Conservation (phyloP, 2,329 filamentous ascomycete genomes). For the Sclerotinia sclerotiorum region DNA sequence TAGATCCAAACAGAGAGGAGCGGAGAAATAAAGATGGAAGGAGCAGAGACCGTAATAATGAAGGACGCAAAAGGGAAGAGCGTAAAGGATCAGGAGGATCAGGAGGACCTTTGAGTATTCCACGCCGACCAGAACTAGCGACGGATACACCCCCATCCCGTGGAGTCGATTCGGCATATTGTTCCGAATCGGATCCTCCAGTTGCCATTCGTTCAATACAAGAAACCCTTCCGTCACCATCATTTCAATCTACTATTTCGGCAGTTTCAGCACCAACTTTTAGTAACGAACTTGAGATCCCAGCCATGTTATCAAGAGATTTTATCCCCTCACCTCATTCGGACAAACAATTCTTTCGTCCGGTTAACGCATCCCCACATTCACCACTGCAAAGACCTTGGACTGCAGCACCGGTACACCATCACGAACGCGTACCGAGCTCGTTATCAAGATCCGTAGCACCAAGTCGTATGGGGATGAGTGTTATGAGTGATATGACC, state of each 20-base stretch:
- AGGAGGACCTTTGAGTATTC: constrained; percentile 7
- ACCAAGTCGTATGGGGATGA: constrained; percentile 43
- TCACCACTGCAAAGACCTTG: constrained; percentile 55
- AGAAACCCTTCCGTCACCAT: constrained; percentile 23
- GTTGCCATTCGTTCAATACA: constrained; percentile 24
- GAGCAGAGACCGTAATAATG: not conserved
- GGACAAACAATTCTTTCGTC: constrained; percentile 58
- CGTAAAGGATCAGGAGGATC: constrained; percentile 9
- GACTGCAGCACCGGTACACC: constrained; percentile 38
- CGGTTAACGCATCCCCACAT: constrained; percentile 62
- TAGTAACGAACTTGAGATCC: constrained; percentile 1
- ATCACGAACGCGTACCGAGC: constrained; percentile 29
- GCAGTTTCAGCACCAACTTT: constrained; percentile 9
- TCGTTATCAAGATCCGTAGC: constrained; percentile 34
- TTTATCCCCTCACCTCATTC: constrained; percentile 45
- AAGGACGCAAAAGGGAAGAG: not conserved
- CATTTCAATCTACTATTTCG: constrained; percentile 23
- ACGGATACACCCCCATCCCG: constrained; percentile 35
- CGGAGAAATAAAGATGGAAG: not conserved
- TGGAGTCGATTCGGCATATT: constrained; percentile 40
- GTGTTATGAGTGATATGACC: constrained; percentile 55
- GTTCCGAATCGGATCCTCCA: constrained; percentile 37
- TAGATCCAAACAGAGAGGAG: not conserved
- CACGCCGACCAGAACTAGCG: constrained; percentile 26
- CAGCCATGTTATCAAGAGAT: constrained; percentile 27